Conservation (phyloP, 78 protist genomes). For the Emiliania huxleyi region DNA sequence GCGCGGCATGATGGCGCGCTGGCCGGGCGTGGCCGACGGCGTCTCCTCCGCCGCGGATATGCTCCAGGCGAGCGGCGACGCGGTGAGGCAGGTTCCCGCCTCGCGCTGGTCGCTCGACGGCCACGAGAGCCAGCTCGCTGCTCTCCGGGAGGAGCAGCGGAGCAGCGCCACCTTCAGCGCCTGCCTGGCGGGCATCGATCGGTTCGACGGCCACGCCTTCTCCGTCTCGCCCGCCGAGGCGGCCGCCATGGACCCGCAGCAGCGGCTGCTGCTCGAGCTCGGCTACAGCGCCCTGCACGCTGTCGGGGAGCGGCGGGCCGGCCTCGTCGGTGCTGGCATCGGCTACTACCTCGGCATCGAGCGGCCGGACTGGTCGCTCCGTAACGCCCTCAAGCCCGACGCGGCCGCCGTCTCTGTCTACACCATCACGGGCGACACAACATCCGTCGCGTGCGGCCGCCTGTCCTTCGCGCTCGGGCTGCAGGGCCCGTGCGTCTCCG, state of each 20-base stretch:
- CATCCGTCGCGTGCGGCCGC: slow-evolving; percentile 32
- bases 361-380: background rate
- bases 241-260: slow-evolving; percentile 19
- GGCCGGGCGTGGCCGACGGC: background rate
- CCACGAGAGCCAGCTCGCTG: background rate
- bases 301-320: background rate
- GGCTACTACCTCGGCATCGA: background rate
- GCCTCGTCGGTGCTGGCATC: background rate
- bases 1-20: background rate
- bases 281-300: background rate
- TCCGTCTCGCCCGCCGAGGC: background rate
- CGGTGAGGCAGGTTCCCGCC: background rate
- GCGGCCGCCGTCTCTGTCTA: background rate
- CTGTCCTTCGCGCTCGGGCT: slow-evolving; percentile 70
- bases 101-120: background rate
- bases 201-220: background rate
- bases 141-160: background rate
- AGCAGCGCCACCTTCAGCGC: background rate
- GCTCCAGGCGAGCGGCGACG: background rate
- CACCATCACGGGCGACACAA: background rate
- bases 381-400: too few relatives aligned
- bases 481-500: slow-evolving; percentile 72
- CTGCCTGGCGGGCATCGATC: background rate
- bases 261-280: slow-evolving; percentile 1
- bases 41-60: background rate